Conservation (phyloP, 345 rosid species). For the Angophora floribunda region DNA sequence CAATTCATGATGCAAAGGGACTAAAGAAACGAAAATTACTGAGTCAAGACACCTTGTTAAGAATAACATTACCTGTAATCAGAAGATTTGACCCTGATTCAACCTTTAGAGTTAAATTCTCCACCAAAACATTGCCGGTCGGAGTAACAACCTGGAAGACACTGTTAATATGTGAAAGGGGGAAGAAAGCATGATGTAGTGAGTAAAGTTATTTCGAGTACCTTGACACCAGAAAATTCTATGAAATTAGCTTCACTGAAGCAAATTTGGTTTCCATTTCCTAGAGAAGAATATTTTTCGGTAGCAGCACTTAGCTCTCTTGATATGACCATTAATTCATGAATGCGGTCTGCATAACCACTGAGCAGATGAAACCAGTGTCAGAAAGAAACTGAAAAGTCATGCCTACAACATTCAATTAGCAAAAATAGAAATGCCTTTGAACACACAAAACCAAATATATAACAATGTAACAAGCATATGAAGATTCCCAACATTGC, state of each 20-base stretch:
- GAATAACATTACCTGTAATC: conserved; percentile 73
- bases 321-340: conserved; percentile 77
- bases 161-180: background rate
- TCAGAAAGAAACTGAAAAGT: background rate
- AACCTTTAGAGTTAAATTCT: conserved; percentile 80
- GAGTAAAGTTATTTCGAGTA: conserved; percentile 17
- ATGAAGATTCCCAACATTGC: background rate
- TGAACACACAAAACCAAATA: background rate
- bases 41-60: background rate
- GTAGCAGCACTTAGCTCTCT: conserved; percentile 61
- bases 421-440: background rate
- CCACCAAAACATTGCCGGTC: conserved; percentile 82
- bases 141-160: conserved; percentile 89
- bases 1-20: background rate
- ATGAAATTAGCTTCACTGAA: conserved; percentile 83
- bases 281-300: conserved; percentile 52
- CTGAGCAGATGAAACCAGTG: conserved; percentile 20
- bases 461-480: background rate
- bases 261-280: conserved; percentile 62
- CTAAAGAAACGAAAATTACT: background rate
- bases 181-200: background rate
- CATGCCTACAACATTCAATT: background rate
- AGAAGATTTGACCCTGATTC: conserved; percentile 91
- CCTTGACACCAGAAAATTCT: conserved; percentile 95
- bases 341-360: conserved; percentile 98